Evolutionary conservation across 371 early-diverging fungal species (phyloP), one percentile per base, ranked within the genome.

Genomic region (Mucor lusitanicus): DNA sequence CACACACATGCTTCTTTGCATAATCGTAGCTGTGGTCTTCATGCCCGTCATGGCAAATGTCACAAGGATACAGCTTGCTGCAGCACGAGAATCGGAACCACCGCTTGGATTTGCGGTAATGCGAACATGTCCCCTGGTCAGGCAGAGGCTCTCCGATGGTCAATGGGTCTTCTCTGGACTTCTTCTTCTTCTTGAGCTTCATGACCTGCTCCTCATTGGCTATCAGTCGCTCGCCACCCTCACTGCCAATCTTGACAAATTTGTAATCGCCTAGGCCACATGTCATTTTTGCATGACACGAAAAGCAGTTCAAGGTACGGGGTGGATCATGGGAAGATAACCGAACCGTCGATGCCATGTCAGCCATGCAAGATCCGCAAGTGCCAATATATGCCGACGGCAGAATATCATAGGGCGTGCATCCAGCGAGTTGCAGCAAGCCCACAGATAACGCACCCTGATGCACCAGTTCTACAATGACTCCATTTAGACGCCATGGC

Each of bases 31-130:
- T 79, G 66, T 96, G 97, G 46, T 81, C 84, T 59, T 93, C 92
- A 33, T 79, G 73, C 6, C 86, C 87, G 67, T 98, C 94, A 68
- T 99, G 99, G 73, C 99, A 99, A 13, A 85, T 69, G 80, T 96
- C 97, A 76, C 99, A 99, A 0, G 99, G 91, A 79, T 90, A 97
- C 3, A 93, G 77, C 65, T 72, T 77, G 55, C 68, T 65, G 40
- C 83, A 85, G 82, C 99, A 99, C 0, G 96, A 94, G 79, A 99
- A 99, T 17, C 98, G 87, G 80, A 99, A 95, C 97, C 97, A 98
- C 56, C 97, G 88, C 60, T 90, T 92, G 6, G 95, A 95, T 78
- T 94, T 95, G 37, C 88, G 85, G 79, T 97, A 99, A 78, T 99
- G 99, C 59, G 83, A 78, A 75, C 99, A 99, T 0, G 94, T 84